phyloP scores from a whole-genome alignment of 768 basidiomycete genomes.

The Amanita fuliginea region DNA sequence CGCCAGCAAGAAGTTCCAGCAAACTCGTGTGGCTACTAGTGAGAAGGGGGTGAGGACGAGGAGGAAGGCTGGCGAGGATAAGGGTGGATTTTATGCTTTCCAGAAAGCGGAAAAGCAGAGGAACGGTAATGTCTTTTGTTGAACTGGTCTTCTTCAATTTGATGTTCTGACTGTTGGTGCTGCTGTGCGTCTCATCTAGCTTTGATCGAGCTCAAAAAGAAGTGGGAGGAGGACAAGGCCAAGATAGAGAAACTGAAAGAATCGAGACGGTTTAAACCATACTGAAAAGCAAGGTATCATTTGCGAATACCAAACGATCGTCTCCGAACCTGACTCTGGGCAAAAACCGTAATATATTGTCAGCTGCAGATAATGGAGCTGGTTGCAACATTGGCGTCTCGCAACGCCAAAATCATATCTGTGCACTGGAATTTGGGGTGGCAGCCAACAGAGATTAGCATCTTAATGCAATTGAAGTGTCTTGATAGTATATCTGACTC shows the following conservation, averaged over 20 bases:
- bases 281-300: conserved; percentile 27
- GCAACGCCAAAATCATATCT: too few species aligned
- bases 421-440: too few species aligned
- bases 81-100: conserved; percentile 79
- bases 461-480: too few species aligned
- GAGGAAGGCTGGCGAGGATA: conserved; percentile 53
- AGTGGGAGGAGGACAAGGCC: conserved; percentile 84
- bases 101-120: conserved; percentile 86
- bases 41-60: conserved; percentile 32
- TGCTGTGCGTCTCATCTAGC: conserved; percentile 31
- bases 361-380: too few species aligned
- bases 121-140: conserved; percentile 40
- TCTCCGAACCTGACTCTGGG: too few species aligned
- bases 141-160: conserved; percentile 1
- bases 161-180: background rate
- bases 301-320: too few species aligned
- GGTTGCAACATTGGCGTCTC: too few species aligned
- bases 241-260: conserved; percentile 74
- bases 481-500: too few species aligned
- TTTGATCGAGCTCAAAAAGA: conserved; percentile 62
- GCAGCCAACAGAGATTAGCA: too few species aligned
- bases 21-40: conserved; percentile 41
- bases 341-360: too few species aligned
- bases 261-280: conserved; percentile 78
- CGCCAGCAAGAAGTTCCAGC: conserved; percentile 56